Evolutionary conservation across 2,329 filamentous ascomycete species (phyloP).

Genomic region (Hymenoscyphus occultus): DNA sequence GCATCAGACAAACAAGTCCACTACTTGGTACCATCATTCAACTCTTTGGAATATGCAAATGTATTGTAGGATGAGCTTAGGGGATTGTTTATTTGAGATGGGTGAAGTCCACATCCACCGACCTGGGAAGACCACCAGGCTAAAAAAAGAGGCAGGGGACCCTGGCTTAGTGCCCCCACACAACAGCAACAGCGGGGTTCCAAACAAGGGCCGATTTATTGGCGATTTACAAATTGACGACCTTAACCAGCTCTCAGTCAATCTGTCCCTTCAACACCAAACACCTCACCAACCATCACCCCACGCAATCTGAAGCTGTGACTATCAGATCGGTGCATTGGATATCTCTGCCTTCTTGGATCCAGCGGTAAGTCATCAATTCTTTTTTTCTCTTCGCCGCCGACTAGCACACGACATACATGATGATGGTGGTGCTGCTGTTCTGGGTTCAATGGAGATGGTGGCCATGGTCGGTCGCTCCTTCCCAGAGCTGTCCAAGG

Average conservation of each 20-base stretch:
- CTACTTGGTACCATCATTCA: no score
- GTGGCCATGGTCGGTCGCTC: background rate
- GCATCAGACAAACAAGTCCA: no score
- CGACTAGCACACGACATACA: background rate
- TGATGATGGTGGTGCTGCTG: background rate
- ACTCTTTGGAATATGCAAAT: no score
- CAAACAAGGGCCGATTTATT: background rate
- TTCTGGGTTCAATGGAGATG: background rate
- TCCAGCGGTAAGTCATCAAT: background rate
- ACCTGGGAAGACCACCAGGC: background rate
- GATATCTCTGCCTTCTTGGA: background rate
- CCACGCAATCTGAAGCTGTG: background rate
- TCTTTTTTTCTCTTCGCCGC: background rate
- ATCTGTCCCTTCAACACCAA: conserved; percentile 8
- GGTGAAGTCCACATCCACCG: background rate
- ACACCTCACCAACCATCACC: background rate
- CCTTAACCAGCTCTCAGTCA: conserved; percentile 3
- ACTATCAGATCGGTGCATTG: background rate
- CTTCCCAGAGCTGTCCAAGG: background rate
- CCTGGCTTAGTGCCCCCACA: background rate
- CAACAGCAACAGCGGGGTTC: background rate
- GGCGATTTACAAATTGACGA: conserved; percentile 2
- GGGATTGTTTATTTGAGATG: background rate
- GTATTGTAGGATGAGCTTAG: no score
- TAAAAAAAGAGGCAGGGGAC: background rate